Evolutionary conservation across 306 rosid genomes (phyloP), one percentile per base, ranked within the genome.

Genomic region (Adenanthera pavonina): DNA sequence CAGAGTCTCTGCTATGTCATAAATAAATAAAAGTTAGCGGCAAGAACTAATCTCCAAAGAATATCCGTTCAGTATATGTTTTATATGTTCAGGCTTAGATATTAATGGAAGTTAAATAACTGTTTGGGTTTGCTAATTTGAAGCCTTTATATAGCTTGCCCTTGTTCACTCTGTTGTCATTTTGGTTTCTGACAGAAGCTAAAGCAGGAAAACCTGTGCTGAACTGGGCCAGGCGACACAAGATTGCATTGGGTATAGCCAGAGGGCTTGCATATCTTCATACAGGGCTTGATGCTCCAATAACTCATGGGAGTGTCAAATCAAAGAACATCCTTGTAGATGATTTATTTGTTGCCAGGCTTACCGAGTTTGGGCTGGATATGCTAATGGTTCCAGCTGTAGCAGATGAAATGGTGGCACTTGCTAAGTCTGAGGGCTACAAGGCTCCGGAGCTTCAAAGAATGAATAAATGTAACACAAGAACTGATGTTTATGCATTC

Each of bases 191-290:
- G 80, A 75, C 94, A 96, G 98, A 92, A 78, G 62, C 86, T 48
- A 93, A 90, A 88, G 89, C 87, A 8, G 99, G 98, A 71, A 93
- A 91, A 59, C 97, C 98, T 40, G 94, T 92, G 85, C 81, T 96
- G 88, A 96, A 90, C 87, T 96, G 99, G 99, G 94, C 95, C 7
- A 89, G 99, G 82, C 85, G 98, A 77, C 99, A 96, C 89, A 93
- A 91, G 85, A 94, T 96, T 80, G 97, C 97, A 3, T 66, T 94
- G 80, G 92, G 99, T 3, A 87, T 96, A 79, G 99, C 99, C 6
- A 85, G 91, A 78, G 99, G 99, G 65, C 92, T 96, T 72, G 94
- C 97, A 5, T 90, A 82, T 88, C 99, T 96, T 87, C 98, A 96
- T 33, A 86, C 94, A 5, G 97, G 97, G 73, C 91, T 90, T 14